phyloP scores from a whole-genome alignment of 768 basidiomycete species.

The Jaapia argillacea region DNA sequence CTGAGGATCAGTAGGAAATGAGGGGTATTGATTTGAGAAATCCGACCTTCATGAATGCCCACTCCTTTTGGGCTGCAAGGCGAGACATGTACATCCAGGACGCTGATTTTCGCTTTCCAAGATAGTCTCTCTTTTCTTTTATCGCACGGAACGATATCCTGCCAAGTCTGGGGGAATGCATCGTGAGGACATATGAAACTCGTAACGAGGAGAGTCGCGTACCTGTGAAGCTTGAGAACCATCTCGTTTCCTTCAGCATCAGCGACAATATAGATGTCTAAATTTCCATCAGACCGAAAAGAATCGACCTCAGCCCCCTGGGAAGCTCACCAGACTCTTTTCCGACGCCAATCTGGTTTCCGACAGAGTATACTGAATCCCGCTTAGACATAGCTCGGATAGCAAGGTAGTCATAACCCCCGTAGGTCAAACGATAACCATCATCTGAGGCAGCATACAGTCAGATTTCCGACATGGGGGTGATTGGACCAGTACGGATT shows the following conservation, averaged over 20 bases:
- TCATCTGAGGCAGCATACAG: slow-evolving; percentile 52
- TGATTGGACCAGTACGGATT: slow-evolving; percentile 12
- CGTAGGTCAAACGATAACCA: slow-evolving; percentile 94
- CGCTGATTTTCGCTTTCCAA: slow-evolving; percentile 91
- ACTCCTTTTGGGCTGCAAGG: slow-evolving; percentile 94
- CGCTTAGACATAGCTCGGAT: slow-evolving; percentile 89
- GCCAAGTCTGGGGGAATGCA: slow-evolving; percentile 53
- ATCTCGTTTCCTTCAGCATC: slow-evolving; percentile 77
- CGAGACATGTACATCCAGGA: slow-evolving; percentile 99
- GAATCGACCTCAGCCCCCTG: too few relatives aligned
- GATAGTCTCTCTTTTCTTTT: slow-evolving; percentile 93
- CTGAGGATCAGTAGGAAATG: neutral
- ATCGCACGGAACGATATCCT: slow-evolving; percentile 97
- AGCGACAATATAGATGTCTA: slow-evolving; percentile 88
- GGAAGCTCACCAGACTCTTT: slow-evolving; percentile 94
- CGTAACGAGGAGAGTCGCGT: slow-evolving; percentile 8
- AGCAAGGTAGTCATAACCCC: slow-evolving; percentile 95
- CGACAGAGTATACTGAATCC: slow-evolving; percentile 82
- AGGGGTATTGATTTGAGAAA: too few relatives aligned
- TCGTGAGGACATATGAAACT: slow-evolving; percentile 1
- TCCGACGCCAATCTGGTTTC: slow-evolving; percentile 96
- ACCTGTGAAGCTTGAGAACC: slow-evolving; percentile 94
- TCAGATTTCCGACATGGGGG: neutral
- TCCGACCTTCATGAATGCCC: slow-evolving; percentile 93
- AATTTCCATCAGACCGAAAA: neutral